These are phyloP conservation scores for Acacia crassicarpa DNA, from an alignment of 306 rosid genomes.

Conservation along the genomic window DNA sequence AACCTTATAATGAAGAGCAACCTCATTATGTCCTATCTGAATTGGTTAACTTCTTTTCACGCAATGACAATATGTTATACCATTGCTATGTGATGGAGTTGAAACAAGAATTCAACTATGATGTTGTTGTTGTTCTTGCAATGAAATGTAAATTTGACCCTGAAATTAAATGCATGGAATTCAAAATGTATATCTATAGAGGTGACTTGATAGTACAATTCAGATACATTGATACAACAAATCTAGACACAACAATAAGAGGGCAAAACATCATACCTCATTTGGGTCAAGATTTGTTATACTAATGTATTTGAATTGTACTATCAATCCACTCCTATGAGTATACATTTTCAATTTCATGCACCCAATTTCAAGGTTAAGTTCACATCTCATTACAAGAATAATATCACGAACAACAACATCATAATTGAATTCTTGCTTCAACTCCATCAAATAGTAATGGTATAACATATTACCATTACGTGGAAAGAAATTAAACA, in stretches of 20 bases:
- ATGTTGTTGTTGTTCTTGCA: slow-evolving; percentile 53
- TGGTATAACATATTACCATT: no score
- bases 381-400: no score
- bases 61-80: slow-evolving; percentile 37
- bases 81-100: slow-evolving; percentile 76
- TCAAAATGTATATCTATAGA: slow-evolving; percentile 47
- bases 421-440: no score
- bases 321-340: no score
- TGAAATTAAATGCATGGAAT: slow-evolving; percentile 45
- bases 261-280: no score
- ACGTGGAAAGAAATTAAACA: no score
- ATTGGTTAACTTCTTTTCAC: slow-evolving; percentile 40
- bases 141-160: slow-evolving; percentile 49
- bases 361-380: no score
- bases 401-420: no score
- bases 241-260: slow-evolving; percentile 14
- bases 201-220: slow-evolving; percentile 55
- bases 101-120: slow-evolving; percentile 49
- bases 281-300: no score
- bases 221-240: slow-evolving; percentile 46
- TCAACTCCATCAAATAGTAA: no score
- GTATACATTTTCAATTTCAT: no score
- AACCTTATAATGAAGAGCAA: slow-evolving; percentile 53
- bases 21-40: slow-evolving; percentile 51
- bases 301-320: no score